A percentile compares a stretch with the other conserved stretches of the same genome.
phyloP scores from a whole-genome alignment of 495 filamentous ascomycete genomes.

The Talaromyces ruber region DNA sequence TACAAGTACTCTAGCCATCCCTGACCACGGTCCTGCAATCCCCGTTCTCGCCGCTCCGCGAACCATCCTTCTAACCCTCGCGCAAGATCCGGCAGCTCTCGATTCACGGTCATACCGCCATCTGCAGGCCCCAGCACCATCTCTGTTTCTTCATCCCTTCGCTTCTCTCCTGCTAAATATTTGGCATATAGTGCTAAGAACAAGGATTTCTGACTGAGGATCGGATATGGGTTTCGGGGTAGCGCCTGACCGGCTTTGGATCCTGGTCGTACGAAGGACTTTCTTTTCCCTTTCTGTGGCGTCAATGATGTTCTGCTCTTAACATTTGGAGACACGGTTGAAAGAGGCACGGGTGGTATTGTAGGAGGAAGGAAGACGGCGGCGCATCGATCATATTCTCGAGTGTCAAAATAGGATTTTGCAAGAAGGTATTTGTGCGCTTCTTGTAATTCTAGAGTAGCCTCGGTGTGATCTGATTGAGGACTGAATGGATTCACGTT shows the following conservation, averaged over 20 bases:
- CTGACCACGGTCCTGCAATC: conserved; percentile 57
- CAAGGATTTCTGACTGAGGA: conserved; percentile 78
- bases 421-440: conserved; percentile 78
- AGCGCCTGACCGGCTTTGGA: conserved; percentile 19
- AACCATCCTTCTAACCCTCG: conserved; percentile 76
- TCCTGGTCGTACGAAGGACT: conserved; percentile 25
- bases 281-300: conserved; percentile 48
- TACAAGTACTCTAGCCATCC: conserved; percentile 97
- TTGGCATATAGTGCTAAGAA: conserved; percentile 92
- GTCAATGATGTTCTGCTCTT: conserved; percentile 29
- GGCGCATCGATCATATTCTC: conserved; percentile 90
- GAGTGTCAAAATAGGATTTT: conserved; percentile 92
- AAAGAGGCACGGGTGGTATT: conserved; percentile 52
- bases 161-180: conserved; percentile 89
- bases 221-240: conserved; percentile 36
- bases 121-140: conserved; percentile 95
- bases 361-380: conserved; percentile 77
- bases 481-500: conserved; percentile 38
- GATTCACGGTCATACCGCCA: conserved; percentile 71
- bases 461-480: conserved; percentile 55
- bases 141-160: conserved; percentile 91
- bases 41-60: conserved; percentile 46
- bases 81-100: conserved; percentile 66
- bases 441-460: conserved; percentile 70
- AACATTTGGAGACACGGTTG: conserved; percentile 34